Conservation (phyloP, 2,329 filamentous ascomycete genomes). For the Aquanectria penicillioides region DNA sequence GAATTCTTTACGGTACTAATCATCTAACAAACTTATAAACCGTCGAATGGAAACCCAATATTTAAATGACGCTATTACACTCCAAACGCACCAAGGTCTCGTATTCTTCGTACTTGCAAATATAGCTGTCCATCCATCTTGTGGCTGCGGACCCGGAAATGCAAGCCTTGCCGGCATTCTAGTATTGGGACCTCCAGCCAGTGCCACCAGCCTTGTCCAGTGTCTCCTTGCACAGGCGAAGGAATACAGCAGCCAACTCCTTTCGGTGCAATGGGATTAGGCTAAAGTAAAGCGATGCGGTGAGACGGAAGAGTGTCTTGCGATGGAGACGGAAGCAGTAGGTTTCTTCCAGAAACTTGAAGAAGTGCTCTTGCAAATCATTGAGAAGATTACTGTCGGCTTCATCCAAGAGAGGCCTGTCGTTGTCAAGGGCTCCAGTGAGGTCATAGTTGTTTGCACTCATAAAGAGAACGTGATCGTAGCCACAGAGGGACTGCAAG, state of each 20-base stretch:
- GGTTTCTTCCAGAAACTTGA: background rate
- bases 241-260: background rate
- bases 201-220: background rate
- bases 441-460: background rate
- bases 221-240: background rate
- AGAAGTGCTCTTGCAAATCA: background rate
- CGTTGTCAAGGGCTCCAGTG: background rate
- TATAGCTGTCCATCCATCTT: too few relatives aligned
- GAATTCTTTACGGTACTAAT: too few relatives aligned
- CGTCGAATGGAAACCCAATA: too few relatives aligned
- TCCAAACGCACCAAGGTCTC: too few relatives aligned
- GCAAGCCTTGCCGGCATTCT: too few relatives aligned
- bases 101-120: too few relatives aligned
- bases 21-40: too few relatives aligned
- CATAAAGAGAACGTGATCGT: background rate
- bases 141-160: too few relatives aligned
- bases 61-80: too few relatives aligned
- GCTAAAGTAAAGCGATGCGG: background rate
- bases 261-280: background rate
- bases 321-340: background rate
- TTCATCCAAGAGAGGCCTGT: background rate
- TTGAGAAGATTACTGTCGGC: background rate
- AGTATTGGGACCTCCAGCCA: too few relatives aligned
- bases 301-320: slow-evolving; percentile 1
- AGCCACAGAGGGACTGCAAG: background rate